These are phyloP conservation scores for Scytalidium sp. DNA, from an alignment of 2,329 filamentous ascomycete species.

Conservation along the genomic window DNA sequence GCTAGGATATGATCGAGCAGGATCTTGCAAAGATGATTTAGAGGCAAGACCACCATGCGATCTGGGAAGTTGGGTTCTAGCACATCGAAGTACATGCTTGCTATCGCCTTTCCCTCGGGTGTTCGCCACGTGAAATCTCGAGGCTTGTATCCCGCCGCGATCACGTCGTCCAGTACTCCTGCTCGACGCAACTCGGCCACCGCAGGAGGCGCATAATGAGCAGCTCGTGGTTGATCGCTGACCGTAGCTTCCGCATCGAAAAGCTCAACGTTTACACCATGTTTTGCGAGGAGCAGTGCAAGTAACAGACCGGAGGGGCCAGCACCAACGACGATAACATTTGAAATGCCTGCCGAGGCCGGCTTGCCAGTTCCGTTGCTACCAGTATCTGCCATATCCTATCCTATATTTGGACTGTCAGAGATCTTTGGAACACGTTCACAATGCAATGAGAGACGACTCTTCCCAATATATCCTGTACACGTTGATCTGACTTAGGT, in stretches of 20 bases:
- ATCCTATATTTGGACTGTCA: no score
- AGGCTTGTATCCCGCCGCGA: constrained; percentile 38
- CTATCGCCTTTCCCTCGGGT: constrained; percentile 31
- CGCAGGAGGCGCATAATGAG: constrained; percentile 58
- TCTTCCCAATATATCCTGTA: no score
- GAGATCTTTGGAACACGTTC: no score
- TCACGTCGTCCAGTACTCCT: constrained; percentile 52
- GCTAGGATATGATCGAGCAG: constrained; percentile 35
- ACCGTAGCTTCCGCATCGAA: constrained; percentile 53
- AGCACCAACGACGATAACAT: constrained; percentile 47
- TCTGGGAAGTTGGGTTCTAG: constrained; percentile 27
- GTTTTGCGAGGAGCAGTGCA: constrained; percentile 48
- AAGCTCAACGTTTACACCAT: constrained; percentile 47
- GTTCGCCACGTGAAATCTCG: constrained; percentile 42
- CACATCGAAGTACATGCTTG: constrained; percentile 21
- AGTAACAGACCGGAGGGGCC: constrained; percentile 48
- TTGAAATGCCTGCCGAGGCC: no score
- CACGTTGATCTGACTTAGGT: no score
- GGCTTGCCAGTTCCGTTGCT: no score
- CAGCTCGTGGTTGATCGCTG: constrained; percentile 58
- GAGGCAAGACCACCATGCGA: constrained; percentile 39
- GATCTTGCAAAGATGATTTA: constrained; percentile 39
- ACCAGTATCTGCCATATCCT: no score
- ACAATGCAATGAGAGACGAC: no score
- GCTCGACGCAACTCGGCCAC: constrained; percentile 55